Conservation (phyloP, 371 early-diverging fungal species). For the Chytridium lagenaria region DNA sequence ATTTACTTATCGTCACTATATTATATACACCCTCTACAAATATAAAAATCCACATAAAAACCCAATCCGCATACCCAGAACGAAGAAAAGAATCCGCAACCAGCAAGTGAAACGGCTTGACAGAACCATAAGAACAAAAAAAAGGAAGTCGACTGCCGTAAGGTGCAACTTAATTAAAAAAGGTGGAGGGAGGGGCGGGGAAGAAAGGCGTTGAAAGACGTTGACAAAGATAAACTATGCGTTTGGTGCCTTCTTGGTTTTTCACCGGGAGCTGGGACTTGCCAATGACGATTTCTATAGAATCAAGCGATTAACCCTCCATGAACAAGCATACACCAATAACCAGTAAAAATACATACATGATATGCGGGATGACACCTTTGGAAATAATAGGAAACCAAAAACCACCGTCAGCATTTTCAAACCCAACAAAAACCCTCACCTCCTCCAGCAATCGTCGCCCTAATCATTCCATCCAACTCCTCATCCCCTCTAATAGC, state of each 20-base stretch:
- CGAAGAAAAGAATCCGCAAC: too few species aligned
- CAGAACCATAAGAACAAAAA: too few species aligned
- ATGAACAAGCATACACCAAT: background rate
- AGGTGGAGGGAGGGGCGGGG: too few species aligned
- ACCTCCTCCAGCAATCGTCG: conserved; percentile 87
- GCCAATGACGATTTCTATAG: background rate
- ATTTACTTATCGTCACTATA: too few species aligned
- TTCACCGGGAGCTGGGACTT: background rate
- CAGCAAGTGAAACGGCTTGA: too few species aligned
- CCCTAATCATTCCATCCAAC: conserved; percentile 83
- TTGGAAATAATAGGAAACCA: background rate
- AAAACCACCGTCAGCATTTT: background rate
- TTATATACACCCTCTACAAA: too few species aligned
- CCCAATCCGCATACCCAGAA: too few species aligned
- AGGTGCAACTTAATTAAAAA: too few species aligned
- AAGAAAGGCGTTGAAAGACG: too few species aligned
- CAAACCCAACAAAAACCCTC: background rate
- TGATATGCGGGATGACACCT: conserved; percentile 39
- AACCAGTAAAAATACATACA: conserved; percentile 16
- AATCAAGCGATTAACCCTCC: background rate
- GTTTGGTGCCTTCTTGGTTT: background rate
- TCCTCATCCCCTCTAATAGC: conserved; percentile 94
- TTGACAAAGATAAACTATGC: too few species aligned
- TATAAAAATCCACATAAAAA: too few species aligned
- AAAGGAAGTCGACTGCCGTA: too few species aligned